phyloP scores from a whole-genome alignment of 2,329 filamentous ascomycete species.

The Xylariomycetidae sp. region DNA sequence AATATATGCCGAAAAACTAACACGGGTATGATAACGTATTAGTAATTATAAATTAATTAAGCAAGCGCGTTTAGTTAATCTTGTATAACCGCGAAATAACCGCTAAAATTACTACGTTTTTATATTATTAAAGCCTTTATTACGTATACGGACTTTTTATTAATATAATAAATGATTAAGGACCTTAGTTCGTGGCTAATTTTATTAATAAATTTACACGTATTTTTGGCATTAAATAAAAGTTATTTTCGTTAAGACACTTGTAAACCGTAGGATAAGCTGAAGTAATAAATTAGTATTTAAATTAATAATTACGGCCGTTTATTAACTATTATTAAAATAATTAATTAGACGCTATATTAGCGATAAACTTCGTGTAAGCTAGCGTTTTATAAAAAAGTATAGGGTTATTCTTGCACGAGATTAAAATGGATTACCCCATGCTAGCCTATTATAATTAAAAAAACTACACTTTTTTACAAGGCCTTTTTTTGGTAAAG shows the following conservation, averaged over 20 bases:
- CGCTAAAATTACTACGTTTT: neutral
- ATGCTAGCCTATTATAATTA: neutral
- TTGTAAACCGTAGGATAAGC: neutral
- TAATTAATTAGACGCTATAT: neutral
- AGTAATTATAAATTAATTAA: neutral
- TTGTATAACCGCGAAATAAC: neutral
- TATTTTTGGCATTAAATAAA: neutral
- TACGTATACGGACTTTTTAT: neutral
- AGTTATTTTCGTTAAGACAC: neutral
- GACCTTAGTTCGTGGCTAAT: neutral
- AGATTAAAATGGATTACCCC: neutral
- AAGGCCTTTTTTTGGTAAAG: neutral
- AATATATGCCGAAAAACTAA: neutral
- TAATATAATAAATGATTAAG: neutral
- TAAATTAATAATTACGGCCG: neutral
- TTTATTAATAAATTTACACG: neutral
- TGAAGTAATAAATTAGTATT: neutral
- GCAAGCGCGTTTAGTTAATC: neutral
- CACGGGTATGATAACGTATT: neutral
- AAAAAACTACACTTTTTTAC: neutral
- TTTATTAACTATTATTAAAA: neutral
- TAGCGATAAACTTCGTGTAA: neutral
- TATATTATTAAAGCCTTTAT: neutral
- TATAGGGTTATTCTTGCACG: neutral
- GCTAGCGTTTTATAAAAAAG: neutral